Conservation (phyloP, 345 rosid genomes). For the Sonneratia caseolaris region DNA sequence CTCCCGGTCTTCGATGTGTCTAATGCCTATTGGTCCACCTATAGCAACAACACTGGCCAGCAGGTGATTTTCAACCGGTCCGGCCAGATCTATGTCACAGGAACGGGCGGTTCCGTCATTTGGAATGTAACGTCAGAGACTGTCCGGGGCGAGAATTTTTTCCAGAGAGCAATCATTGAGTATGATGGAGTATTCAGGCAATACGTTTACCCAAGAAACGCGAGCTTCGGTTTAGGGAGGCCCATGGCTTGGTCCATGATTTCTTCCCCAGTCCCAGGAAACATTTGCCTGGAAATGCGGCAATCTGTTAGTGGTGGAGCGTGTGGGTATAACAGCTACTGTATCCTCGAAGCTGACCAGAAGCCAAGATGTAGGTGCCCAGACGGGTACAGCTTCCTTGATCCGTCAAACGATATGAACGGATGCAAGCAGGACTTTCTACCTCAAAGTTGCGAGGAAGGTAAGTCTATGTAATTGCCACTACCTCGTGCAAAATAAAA, state of each 20-base stretch:
- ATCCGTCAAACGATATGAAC: constrained; percentile 20
- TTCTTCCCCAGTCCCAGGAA: constrained; percentile 13
- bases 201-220: constrained; percentile 33
- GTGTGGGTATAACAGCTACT: constrained; percentile 50
- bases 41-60: neutral
- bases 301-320: constrained; percentile 18
- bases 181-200: constrained; percentile 47
- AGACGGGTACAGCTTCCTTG: constrained; percentile 22
- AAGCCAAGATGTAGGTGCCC: constrained; percentile 39
- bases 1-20: neutral
- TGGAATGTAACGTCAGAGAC: neutral
- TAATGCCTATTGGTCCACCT: neutral
- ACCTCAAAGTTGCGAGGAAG: constrained; percentile 25
- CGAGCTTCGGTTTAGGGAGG: constrained; percentile 12
- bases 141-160: constrained; percentile 6
- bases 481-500: neutral
- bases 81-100: constrained; percentile 28
- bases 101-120: constrained; percentile 14
- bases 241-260: constrained; percentile 14
- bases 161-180: constrained; percentile 36
- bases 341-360: constrained; percentile 16
- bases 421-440: constrained; percentile 31
- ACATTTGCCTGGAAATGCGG: constrained; percentile 17
- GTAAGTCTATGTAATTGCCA: neutral
- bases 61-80: constrained; percentile 35